Percentiles rank a stretch among this genome's conserved stretches.
phyloP scores from a whole-genome alignment of 176 grass and related monocot genomes.

The Paspalum vaginatum region DNA sequence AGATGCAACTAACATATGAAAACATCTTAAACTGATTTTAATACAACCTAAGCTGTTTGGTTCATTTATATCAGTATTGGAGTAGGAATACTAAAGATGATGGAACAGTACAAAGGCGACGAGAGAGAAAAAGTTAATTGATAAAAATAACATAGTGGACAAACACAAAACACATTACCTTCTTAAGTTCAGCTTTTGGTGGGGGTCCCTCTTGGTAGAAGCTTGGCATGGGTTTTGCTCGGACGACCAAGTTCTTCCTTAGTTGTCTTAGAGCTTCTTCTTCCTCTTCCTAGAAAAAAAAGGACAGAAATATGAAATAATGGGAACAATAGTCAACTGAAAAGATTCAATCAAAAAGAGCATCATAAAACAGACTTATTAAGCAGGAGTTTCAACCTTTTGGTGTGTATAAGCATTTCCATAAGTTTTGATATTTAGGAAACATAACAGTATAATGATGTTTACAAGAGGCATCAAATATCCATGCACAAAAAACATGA shows the following conservation, averaged over 20 bases:
- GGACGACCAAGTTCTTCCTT: conserved; percentile 86
- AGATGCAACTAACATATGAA: neutral
- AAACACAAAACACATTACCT: conserved; percentile 55
- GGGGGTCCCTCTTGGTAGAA: conserved; percentile 92
- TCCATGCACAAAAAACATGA: neutral
- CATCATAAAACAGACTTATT: conserved; percentile 17
- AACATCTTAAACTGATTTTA: neutral
- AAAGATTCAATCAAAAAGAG: conserved; percentile 10
- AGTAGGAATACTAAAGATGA: neutral
- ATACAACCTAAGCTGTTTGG: neutral
- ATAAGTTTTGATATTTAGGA: neutral
- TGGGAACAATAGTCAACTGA: conserved; percentile 14
- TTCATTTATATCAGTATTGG: conserved; percentile 10
- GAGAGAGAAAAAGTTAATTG: neutral
- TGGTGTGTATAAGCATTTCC: neutral
- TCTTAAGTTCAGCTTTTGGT: conserved; percentile 86
- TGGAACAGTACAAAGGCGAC: neutral
- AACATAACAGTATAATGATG: too few relatives aligned
- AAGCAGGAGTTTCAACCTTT: neutral
- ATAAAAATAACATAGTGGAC: neutral
- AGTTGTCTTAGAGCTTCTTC: conserved; percentile 83
- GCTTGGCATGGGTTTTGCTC: conserved; percentile 90
- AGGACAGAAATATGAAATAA: conserved; percentile 17
- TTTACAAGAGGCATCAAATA: conserved; percentile 13
- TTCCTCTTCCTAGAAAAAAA: conserved; percentile 83